phyloP scores from a whole-genome alignment of 805 yeast species.

The Yarrowia sp. region DNA sequence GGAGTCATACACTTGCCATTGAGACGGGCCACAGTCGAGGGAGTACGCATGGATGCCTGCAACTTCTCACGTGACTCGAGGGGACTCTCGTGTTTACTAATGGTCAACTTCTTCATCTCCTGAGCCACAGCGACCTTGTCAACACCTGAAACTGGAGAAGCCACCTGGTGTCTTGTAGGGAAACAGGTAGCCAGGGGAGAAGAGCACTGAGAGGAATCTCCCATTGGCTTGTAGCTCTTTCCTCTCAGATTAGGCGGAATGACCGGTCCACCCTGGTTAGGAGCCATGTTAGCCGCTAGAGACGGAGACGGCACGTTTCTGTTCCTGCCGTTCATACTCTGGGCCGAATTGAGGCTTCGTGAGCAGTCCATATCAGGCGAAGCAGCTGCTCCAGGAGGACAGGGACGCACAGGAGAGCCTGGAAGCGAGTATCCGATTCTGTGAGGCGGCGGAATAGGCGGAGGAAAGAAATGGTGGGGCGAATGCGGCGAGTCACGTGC shows the following conservation, averaged over 20 bases:
- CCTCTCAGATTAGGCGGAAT: constrained; percentile 1
- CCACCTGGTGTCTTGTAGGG: constrained; percentile 6
- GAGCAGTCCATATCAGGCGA: constrained; percentile 29
- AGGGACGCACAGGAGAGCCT: constrained; percentile 21
- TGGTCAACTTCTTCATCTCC: constrained; percentile 41
- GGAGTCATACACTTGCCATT: constrained; percentile 43
- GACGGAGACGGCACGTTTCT: constrained; percentile 19
- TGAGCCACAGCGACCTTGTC: constrained; percentile 22
- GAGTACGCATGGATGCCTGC: constrained; percentile 30
- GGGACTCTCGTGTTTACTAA: constrained; percentile 38
- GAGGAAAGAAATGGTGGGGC: constrained; percentile 15
- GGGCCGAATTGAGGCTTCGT: constrained; percentile 21
- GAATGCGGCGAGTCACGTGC: constrained; percentile 12
- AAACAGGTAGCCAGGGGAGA: constrained; percentile 21
- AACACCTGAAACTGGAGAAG: constrained; percentile 9
- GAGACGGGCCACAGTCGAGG: constrained; percentile 40
- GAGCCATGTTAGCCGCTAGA: constrained; percentile 1
- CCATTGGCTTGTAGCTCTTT: constrained; percentile 29
- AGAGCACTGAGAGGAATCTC: constrained; percentile 1
- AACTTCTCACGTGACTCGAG: constrained; percentile 37
- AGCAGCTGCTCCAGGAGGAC: constrained; percentile 4
- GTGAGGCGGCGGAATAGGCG: constrained; percentile 20
- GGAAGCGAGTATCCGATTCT: constrained; percentile 21
- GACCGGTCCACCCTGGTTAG: background rate
- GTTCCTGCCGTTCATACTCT: constrained; percentile 2